Evolutionary conservation across 2,329 filamentous ascomycete species (phyloP).

Genomic region (Penicillium sumatraense): DNA sequence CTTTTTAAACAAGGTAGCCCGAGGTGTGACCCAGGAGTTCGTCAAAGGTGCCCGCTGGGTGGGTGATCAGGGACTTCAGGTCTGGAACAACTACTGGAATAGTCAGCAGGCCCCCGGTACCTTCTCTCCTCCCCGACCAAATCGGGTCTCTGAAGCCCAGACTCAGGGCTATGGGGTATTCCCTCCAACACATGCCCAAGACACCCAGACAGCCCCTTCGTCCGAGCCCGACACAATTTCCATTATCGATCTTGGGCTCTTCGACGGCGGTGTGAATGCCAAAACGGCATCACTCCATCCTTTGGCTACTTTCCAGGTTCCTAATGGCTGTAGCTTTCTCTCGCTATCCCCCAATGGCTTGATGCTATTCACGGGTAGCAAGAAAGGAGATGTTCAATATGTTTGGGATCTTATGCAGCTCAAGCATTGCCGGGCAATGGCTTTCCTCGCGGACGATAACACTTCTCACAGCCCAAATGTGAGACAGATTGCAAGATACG

Average conservation of each 20-base stretch:
- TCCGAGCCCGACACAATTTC: slow-evolving; percentile 52
- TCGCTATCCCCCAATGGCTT: slow-evolving; percentile 54
- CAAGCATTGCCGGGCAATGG: slow-evolving; percentile 46
- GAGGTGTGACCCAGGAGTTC: slow-evolving; percentile 55
- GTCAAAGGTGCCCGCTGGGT: slow-evolving; percentile 55
- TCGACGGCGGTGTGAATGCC: slow-evolving; percentile 45
- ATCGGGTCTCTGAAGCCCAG: slow-evolving; percentile 33
- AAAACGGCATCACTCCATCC: slow-evolving; percentile 42
- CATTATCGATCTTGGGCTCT: slow-evolving; percentile 49
- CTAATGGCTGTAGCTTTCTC: slow-evolving; percentile 55
- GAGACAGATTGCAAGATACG: slow-evolving; percentile 84
- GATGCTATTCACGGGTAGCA: slow-evolving; percentile 52
- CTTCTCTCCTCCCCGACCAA: slow-evolving; percentile 33
- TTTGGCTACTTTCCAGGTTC: slow-evolving; percentile 52
- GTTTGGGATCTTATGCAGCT: slow-evolving; percentile 57
- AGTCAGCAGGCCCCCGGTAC: slow-evolving; percentile 42
- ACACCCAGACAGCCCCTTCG: slow-evolving; percentile 38
- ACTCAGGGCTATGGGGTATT: slow-evolving; percentile 43
- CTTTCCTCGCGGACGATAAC: slow-evolving; percentile 43
- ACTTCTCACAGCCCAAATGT: slow-evolving; percentile 53
- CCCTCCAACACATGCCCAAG: slow-evolving; percentile 52
- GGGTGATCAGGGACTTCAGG: slow-evolving; percentile 54
- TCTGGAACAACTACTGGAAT: slow-evolving; percentile 57
- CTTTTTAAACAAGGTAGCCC: slow-evolving; percentile 52
- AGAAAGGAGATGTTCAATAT: slow-evolving; percentile 56